These are phyloP conservation scores for Raddia guianensis DNA, from an alignment of 176 grass and related monocot genomes.

Conservation along the genomic window DNA sequence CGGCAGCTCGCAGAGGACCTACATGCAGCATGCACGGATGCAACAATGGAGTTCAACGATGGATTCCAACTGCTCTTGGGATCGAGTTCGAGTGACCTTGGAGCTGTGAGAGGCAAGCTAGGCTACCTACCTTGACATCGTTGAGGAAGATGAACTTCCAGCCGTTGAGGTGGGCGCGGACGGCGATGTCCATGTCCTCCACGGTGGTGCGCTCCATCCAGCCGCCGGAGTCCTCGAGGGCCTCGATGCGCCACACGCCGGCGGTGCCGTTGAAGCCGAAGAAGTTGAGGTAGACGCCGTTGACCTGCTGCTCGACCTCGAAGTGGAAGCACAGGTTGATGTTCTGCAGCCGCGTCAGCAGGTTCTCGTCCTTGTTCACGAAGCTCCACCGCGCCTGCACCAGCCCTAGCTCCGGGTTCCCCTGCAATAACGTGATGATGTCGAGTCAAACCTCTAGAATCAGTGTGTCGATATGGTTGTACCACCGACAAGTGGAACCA, in stretches of 20 bases:
- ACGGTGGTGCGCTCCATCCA: constrained; percentile 99
- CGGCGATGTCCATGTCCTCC: constrained; percentile 99
- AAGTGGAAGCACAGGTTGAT: constrained; percentile 99
- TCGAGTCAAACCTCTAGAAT: not conserved
- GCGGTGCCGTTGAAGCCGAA: constrained; percentile 98
- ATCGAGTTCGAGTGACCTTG: too few relatives aligned
- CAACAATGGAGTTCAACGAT: too few relatives aligned
- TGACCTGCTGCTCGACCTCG: constrained; percentile 99
- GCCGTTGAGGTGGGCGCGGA: constrained; percentile 83
- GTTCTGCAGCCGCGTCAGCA: constrained; percentile 94
- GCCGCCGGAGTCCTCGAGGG: constrained; percentile 87
- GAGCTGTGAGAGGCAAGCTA: too few relatives aligned
- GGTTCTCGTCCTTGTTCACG: constrained; percentile 96
- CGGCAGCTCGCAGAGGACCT: constrained; percentile 90
- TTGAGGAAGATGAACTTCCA: constrained; percentile 99
- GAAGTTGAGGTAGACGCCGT: constrained; percentile 91
- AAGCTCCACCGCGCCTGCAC: constrained; percentile 96
- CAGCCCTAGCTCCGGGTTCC: constrained; percentile 75
- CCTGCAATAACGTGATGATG: constrained; percentile 40
- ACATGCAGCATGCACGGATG: not conserved
- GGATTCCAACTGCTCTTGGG: too few relatives aligned
- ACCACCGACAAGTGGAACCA: not conserved
- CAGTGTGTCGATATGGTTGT: not conserved
- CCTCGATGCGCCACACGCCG: constrained; percentile 95
- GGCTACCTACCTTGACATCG: constrained; percentile 84